A percentile compares a stretch with the other conserved stretches of the same genome.
phyloP scores from a whole-genome alignment of 768 basidiomycete genomes.

The Hypholoma sublateritium region DNA sequence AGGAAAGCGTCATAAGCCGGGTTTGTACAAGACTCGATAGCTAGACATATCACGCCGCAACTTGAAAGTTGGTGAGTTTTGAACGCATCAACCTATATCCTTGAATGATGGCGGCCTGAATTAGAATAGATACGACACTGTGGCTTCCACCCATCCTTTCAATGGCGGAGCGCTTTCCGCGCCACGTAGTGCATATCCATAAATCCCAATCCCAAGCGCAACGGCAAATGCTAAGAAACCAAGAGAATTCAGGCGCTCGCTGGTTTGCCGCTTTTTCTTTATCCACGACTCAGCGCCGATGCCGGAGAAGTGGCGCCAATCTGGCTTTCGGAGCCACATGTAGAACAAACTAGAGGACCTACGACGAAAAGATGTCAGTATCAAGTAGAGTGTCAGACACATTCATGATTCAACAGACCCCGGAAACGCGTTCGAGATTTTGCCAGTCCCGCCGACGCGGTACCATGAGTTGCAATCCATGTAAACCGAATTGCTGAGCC shows the following conservation, averaged over 20 bases:
- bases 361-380: background rate
- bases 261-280: background rate
- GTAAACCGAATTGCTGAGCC: constrained; percentile 34
- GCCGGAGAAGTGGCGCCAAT: constrained; percentile 29
- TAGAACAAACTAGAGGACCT: constrained; percentile 26
- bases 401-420: constrained; percentile 24
- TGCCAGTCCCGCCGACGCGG: constrained; percentile 33
- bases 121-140: too few relatives aligned
- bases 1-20: too few relatives aligned
- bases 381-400: background rate
- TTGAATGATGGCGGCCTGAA: too few relatives aligned
- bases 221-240: too few relatives aligned
- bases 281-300: background rate
- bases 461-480: constrained; percentile 40
- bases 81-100: too few relatives aligned
- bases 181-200: too few relatives aligned
- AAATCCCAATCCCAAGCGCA: too few relatives aligned
- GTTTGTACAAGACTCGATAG: too few relatives aligned
- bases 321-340: constrained; percentile 32
- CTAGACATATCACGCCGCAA: too few relatives aligned
- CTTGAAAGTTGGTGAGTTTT: too few relatives aligned
- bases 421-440: constrained; percentile 38
- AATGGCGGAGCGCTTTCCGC: too few relatives aligned
- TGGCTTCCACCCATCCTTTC: too few relatives aligned
- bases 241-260: background rate